A percentile compares a stretch with the other conserved stretches of the same genome.
Evolutionary conservation across 108 stramenopile species (phyloP).

Genomic region (Schizochytrium sp.): DNA sequence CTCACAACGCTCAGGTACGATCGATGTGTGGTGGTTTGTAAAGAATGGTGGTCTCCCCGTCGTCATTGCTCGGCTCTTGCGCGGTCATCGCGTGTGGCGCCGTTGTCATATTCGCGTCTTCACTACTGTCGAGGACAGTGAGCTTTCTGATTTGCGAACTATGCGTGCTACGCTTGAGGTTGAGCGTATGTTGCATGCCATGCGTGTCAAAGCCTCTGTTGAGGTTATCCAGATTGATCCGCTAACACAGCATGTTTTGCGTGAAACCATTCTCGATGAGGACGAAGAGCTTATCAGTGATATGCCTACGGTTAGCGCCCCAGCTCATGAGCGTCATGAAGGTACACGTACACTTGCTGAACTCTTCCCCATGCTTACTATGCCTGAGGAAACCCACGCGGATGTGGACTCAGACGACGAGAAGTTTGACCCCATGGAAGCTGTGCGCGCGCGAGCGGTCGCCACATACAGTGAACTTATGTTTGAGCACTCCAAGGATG

Average conservation of each 20-base stretch:
- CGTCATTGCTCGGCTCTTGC: constrained; percentile 7
- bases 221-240: constrained; percentile 38
- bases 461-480: neutral
- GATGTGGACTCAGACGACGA: neutral
- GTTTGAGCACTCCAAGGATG: constrained; percentile 42
- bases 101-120: constrained; percentile 49
- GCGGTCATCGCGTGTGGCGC: constrained; percentile 31
- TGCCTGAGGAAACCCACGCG: neutral
- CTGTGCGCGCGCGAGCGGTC: neutral
- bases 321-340: neutral
- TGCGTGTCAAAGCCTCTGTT: constrained; percentile 43
- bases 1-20: neutral
- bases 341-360: neutral
- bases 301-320: neutral
- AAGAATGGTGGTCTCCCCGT: constrained; percentile 57
- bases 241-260: constrained; percentile 12
- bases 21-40: constrained; percentile 58
- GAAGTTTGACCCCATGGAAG: neutral
- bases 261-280: constrained; percentile 37
- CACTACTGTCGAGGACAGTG: constrained; percentile 9
- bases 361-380: neutral
- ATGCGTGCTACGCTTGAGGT: constrained; percentile 17
- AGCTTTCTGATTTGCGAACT: constrained; percentile 25
- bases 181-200: constrained; percentile 33
- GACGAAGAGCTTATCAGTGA: constrained; percentile 33